These are phyloP conservation scores for Wallacemonas sp. DNA, from an alignment of 208 protist genomes.

Conservation along the genomic window DNA sequence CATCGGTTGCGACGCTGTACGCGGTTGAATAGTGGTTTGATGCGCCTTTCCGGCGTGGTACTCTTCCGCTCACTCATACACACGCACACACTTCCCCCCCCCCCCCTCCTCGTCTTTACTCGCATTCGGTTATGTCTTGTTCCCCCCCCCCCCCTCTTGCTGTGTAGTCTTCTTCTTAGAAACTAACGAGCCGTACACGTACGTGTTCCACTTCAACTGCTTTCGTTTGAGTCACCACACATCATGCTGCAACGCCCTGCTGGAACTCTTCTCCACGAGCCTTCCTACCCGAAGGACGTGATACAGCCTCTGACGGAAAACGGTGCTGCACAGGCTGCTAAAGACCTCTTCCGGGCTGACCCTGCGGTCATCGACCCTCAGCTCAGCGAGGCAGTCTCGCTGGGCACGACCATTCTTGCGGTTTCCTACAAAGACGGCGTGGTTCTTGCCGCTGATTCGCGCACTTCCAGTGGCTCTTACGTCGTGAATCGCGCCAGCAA, in stretches of 20 bases:
- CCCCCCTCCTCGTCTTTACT: background rate
- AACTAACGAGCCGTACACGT: background rate
- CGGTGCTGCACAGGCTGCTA: slow-evolving; percentile 60
- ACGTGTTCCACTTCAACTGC: background rate
- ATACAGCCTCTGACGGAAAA: slow-evolving; percentile 52
- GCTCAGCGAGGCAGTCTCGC: slow-evolving; percentile 81
- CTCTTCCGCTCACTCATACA: too few species aligned
- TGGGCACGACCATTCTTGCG: slow-evolving; percentile 98
- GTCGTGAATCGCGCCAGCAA: slow-evolving; percentile 97
- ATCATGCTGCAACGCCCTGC: slow-evolving; percentile 76
- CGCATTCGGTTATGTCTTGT: background rate
- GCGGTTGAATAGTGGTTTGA: too few species aligned
- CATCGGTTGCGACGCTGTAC: too few species aligned
- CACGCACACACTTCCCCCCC: slow-evolving; percentile 2
- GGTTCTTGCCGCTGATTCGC: slow-evolving; percentile 96
- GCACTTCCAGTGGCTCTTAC: slow-evolving; percentile 96
- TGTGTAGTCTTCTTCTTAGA: background rate
- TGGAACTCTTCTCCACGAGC: slow-evolving; percentile 72
- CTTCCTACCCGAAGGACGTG: slow-evolving; percentile 64
- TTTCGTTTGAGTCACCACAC: too few species aligned
- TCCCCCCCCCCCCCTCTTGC: background rate
- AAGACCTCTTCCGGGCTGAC: slow-evolving; percentile 70
- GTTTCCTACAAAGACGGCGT: slow-evolving; percentile 97
- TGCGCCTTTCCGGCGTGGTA: too few species aligned
- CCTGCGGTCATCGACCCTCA: slow-evolving; percentile 81